These are phyloP conservation scores for Nakazawaea ishiwadae DNA, from an alignment of 805 yeast species.

Conservation along the genomic window DNA sequence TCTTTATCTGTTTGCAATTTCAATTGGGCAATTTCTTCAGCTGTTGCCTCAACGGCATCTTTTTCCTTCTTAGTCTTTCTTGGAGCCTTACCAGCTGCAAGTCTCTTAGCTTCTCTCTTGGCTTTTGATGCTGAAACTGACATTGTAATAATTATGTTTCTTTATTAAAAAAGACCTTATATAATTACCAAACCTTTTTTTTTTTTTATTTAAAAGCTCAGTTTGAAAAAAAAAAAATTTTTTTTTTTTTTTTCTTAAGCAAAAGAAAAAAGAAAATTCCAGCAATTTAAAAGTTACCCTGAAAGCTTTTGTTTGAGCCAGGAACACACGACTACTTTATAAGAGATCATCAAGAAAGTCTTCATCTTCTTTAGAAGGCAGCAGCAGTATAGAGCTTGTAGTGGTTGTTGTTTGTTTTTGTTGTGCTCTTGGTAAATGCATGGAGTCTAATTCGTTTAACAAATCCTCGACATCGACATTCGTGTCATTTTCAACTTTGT, in stretches of 20 bases:
- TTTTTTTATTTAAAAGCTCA: too few relatives aligned
- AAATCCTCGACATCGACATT: conserved; percentile 2
- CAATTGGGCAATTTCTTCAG: conserved; percentile 75
- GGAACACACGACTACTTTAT: conserved; percentile 4
- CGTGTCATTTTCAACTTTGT: too few relatives aligned
- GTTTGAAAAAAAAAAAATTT: neutral
- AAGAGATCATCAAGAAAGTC: conserved; percentile 18
- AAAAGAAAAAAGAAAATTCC: conserved; percentile 5
- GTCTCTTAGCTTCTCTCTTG: conserved; percentile 96
- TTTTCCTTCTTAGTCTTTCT: conserved; percentile 64
- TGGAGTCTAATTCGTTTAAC: neutral
- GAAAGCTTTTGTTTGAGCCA: conserved; percentile 3
- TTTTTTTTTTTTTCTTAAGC: conserved; percentile 1
- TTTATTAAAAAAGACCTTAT: too few relatives aligned
- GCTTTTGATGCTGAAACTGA: conserved; percentile 91
- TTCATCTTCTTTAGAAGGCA: conserved; percentile 12
- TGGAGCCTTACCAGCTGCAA: conserved; percentile 71
- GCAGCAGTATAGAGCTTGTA: too few relatives aligned
- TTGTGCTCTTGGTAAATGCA: neutral
- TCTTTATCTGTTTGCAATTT: conserved; percentile 91
- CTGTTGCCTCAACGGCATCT: conserved; percentile 53
- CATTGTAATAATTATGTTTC: too few relatives aligned
- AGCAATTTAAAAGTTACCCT: conserved; percentile 10
- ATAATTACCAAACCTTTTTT: too few relatives aligned
- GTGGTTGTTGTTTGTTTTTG: too few relatives aligned